Conservation (phyloP, 2,329 filamentous ascomycete species). For the Trichoderma citrinoviride region DNA sequence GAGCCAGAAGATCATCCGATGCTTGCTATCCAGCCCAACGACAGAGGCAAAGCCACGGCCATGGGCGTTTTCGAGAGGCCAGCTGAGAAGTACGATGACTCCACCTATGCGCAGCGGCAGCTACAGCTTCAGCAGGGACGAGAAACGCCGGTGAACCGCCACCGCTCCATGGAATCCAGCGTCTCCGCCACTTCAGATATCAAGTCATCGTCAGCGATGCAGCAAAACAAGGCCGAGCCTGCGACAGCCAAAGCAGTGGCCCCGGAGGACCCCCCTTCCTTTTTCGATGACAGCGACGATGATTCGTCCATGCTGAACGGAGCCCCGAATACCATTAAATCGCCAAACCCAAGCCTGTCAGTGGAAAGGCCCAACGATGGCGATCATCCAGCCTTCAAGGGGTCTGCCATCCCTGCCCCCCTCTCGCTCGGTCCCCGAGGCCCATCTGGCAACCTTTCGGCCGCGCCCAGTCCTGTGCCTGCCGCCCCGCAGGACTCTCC, state of each 20-base stretch:
- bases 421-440: constrained; percentile 35
- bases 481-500: constrained; percentile 63
- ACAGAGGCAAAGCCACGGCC: constrained; percentile 78
- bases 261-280: constrained; percentile 41
- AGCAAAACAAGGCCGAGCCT: constrained; percentile 36
- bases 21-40: constrained; percentile 69
- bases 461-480: constrained; percentile 7
- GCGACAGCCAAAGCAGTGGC: constrained; percentile 32
- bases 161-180: constrained; percentile 46
- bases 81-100: constrained; percentile 73
- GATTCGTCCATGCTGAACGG: constrained; percentile 29
- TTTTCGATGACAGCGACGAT: constrained; percentile 46
- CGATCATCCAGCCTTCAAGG: constrained; percentile 55
- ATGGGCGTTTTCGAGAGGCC: constrained; percentile 65
- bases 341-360: constrained; percentile 40
- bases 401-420: constrained; percentile 45
- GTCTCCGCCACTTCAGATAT: constrained; percentile 37
- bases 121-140: constrained; percentile 75
- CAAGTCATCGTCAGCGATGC: constrained; percentile 47
- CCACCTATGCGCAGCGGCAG: constrained; percentile 78
- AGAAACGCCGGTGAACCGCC: constrained; percentile 54
- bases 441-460: background rate
- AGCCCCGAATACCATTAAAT: constrained; percentile 22
- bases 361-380: constrained; percentile 50
- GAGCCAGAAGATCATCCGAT: constrained; percentile 66